Evolutionary conservation across 2,329 filamentous ascomycete genomes (phyloP).

Genomic region (Beauveria rudraprayagi): DNA sequence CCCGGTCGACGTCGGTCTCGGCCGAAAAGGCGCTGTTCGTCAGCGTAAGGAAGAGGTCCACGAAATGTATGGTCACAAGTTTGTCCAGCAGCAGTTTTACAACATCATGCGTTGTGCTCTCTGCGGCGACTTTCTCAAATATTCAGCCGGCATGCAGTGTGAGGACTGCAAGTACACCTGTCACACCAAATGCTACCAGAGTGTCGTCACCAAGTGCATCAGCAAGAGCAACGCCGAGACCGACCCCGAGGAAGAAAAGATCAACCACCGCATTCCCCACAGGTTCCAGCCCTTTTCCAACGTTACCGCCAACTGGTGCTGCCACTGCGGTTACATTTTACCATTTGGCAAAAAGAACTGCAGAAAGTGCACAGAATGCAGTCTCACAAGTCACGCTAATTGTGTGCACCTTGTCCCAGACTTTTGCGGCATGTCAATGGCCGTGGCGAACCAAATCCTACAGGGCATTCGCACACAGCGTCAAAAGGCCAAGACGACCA

Average conservation of each 20-base stretch:
- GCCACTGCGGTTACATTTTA: constrained; percentile 93
- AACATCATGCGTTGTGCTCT: constrained; percentile 99
- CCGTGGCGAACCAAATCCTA: constrained; percentile 87
- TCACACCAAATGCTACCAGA: constrained; percentile 93
- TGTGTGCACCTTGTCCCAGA: constrained; percentile 95
- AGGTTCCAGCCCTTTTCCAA: constrained; percentile 96
- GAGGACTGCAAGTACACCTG: constrained; percentile 99
- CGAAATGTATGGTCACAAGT: constrained; percentile 99
- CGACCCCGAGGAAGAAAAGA: constrained; percentile 97
- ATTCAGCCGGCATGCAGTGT: constrained; percentile 97
- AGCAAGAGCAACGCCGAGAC: constrained; percentile 98
- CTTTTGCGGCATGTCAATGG: constrained; percentile 99
- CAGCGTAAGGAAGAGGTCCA: constrained; percentile 97
- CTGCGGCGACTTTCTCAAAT: constrained; percentile 97
- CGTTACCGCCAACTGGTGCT: constrained; percentile 98
- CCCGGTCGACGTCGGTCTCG: constrained; percentile 80
- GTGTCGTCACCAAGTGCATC: constrained; percentile 98
- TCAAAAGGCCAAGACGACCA: constrained; percentile 43
- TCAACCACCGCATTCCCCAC: constrained; percentile 98
- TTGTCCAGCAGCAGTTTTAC: constrained; percentile 97
- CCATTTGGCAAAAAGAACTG: constrained; percentile 93
- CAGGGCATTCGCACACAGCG: constrained; percentile 78
- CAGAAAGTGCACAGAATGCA: constrained; percentile 86
- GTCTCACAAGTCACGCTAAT: constrained; percentile 79
- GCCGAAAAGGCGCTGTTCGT: constrained; percentile 89